Base-by-base conservation (phyloP, 2,329 filamentous ascomycete genomes). In the Fusarium zealandicum region DNA sequence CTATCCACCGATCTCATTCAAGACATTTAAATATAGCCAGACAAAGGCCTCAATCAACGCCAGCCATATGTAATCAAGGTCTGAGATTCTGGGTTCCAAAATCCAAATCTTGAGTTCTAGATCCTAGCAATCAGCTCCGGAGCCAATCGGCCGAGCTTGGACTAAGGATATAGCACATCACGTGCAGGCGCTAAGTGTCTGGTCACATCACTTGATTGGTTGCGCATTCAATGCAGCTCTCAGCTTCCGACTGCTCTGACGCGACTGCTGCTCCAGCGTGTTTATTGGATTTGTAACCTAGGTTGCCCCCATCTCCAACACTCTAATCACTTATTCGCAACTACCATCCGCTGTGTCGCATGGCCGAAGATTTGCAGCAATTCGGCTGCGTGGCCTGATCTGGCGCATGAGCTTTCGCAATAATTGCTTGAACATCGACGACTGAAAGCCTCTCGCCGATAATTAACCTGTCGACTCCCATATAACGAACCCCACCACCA, bases 141-240 rank as follows among this genome's bases (percentile, higher is more conserved):
- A 42, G 35, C 41, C 14, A 27, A 54, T 32, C 52, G 30, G 30
- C 22, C 18, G 14, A 42, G 40, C 41, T 33, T 20, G 27, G 17
- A 17, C n/a, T 42, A 42, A 38, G n/a, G 16, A 33, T 35, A 28
- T 22, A 30, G n/a, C 5, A 1, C 7, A 5, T 64, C 59, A 65
- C 63, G 59, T 65, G 62, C 22, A 6, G 3, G 10, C 9, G 10
- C 12, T 11, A 3, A 18, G n/a, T 5, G 9, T 27, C 28, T 35
- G 9, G 14, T 32, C 8, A 5, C 7, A n/a, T 4, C 25, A 10
- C 17, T 12, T 65, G 37, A 65, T 65, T 65, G 59, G 62, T 18
- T 39, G 52, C 62, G 53, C 59, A 65, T 63, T 54, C 35, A 16
- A 53, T 42, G 28, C 36, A 39, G n/a, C 16, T 27, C 39, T 37